Conservation (phyloP, 2,329 filamentous ascomycete species). For the Ampelomyces quisqualis region DNA sequence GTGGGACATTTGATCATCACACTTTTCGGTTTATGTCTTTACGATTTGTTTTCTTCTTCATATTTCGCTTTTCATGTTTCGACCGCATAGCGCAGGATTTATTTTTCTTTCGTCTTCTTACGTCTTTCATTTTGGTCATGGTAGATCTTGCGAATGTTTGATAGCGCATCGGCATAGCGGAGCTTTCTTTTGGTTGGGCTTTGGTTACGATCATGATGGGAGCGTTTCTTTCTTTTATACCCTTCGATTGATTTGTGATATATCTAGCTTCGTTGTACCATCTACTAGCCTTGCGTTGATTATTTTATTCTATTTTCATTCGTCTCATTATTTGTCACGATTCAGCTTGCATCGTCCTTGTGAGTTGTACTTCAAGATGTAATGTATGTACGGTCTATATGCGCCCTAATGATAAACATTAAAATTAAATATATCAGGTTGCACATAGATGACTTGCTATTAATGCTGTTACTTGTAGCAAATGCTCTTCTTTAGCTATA, state of each 20-base stretch:
- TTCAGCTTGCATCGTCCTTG: too few species aligned
- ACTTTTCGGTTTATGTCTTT: conserved; percentile 3
- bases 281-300: background rate
- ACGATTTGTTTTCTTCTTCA: background rate
- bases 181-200: conserved; percentile 3
- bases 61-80: conserved; percentile 1
- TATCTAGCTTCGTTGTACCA: background rate
- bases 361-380: too few species aligned
- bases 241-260: too few species aligned
- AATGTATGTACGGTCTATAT: too few species aligned
- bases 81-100: background rate
- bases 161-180: conserved; percentile 34
- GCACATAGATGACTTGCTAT: too few species aligned
- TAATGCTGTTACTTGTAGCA: too few species aligned
- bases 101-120: background rate
- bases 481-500: too few species aligned
- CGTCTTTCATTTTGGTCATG: conserved; percentile 1
- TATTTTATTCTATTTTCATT: too few species aligned
- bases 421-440: too few species aligned
- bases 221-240: background rate
- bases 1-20: conserved; percentile 27
- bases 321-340: too few species aligned
- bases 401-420: too few species aligned
- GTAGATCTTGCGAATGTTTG: conserved; percentile 21
- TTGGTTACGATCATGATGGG: conserved; percentile 1